Conservation (phyloP, 2,329 filamentous ascomycete species). For the Cordyceps farinosa region DNA sequence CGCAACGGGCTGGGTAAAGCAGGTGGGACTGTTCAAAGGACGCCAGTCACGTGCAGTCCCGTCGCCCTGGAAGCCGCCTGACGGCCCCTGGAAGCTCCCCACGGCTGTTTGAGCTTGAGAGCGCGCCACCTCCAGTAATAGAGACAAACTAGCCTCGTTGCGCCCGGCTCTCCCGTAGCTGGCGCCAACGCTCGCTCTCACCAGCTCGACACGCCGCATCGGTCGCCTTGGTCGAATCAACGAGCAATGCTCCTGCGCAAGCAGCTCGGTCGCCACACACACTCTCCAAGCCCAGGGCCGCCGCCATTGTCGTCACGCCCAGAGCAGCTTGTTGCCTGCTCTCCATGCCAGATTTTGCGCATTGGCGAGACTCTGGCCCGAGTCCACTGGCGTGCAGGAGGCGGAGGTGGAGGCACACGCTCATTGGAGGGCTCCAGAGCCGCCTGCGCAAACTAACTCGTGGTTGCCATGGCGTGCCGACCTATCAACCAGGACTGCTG, state of each 20-base stretch:
- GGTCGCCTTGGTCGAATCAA: background rate
- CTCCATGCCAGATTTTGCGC: slow-evolving; percentile 7
- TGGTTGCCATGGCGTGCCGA: slow-evolving; percentile 9
- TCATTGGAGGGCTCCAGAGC: slow-evolving; percentile 18
- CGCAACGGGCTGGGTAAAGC: background rate
- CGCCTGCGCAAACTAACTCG: slow-evolving; percentile 1
- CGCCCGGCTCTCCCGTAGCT: background rate
- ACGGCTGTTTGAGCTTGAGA: slow-evolving; percentile 1
- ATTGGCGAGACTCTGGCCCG: slow-evolving; percentile 9
- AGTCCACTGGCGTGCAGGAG: slow-evolving; percentile 16
- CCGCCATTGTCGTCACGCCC: background rate
- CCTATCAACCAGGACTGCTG: slow-evolving; percentile 15
- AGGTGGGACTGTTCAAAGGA: slow-evolving; percentile 21
- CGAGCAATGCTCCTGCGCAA: background rate
- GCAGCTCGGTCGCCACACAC: background rate
- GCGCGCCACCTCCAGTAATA: background rate
- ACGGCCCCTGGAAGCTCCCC: slow-evolving; percentile 1
- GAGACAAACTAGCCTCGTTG: background rate
- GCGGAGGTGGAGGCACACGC: slow-evolving; percentile 9
- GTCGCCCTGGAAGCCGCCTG: slow-evolving; percentile 1
- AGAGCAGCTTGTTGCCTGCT: background rate
- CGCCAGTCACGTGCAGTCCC: slow-evolving; percentile 29
- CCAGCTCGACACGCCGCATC: background rate
- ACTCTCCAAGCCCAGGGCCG: background rate
- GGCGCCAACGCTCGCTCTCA: slow-evolving; percentile 1